A percentile compares a stretch with the other conserved stretches of the same genome.
Evolutionary conservation across 2,329 filamentous ascomycete genomes (phyloP).

Genomic region (Sarocladium oryzae): DNA sequence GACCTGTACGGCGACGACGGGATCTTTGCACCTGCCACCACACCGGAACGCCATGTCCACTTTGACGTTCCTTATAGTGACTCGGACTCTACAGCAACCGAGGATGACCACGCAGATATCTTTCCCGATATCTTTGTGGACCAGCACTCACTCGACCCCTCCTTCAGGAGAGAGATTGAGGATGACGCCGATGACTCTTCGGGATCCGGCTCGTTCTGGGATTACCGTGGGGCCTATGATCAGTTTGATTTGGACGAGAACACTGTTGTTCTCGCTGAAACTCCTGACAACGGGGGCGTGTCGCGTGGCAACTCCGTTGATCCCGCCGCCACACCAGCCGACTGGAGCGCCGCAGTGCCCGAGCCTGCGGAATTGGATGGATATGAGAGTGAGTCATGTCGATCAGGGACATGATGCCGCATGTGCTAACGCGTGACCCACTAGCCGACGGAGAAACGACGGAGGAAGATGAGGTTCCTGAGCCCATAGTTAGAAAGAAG

Average conservation of each 20-base stretch:
- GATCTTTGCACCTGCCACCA: conserved; percentile 32
- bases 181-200: conserved; percentile 55
- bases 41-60: conserved; percentile 59
- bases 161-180: conserved; percentile 68
- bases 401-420: conserved; percentile 11
- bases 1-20: conserved; percentile 34
- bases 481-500: conserved; percentile 42
- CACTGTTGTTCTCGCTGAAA: conserved; percentile 2
- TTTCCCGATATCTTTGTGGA: conserved; percentile 76
- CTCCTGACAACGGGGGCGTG: neutral
- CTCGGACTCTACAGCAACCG: conserved; percentile 57
- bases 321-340: neutral
- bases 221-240: conserved; percentile 37
- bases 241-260: conserved; percentile 34
- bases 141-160: conserved; percentile 65
- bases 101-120: conserved; percentile 56
- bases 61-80: conserved; percentile 65
- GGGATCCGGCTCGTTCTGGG: conserved; percentile 56
- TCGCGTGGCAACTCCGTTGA: neutral
- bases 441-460: conserved; percentile 56
- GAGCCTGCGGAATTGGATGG: conserved; percentile 43
- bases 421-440: conserved; percentile 31
- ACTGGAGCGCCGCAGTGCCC: neutral
- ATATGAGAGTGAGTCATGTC: conserved; percentile 50
- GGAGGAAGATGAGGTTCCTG: conserved; percentile 52